Base-by-base conservation (phyloP, 805 yeast species). In the Pichia membranifaciens region DNA sequence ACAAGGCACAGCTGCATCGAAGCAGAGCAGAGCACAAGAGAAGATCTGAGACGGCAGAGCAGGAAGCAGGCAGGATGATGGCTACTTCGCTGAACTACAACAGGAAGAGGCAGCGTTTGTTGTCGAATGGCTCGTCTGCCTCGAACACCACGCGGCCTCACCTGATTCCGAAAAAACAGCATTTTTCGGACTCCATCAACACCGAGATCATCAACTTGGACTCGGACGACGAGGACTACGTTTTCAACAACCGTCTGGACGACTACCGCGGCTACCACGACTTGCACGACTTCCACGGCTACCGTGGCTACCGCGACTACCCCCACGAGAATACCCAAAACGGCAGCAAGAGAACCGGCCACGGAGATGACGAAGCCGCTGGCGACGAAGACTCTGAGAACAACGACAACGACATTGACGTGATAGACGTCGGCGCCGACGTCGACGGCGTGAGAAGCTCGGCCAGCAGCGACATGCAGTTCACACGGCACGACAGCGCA, bases 181-280 rank as follows among this genome's bases (percentile, higher is more conserved):
- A 48, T 20, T 44, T 21, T 16, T 35, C 41, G 18, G 36, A 48
- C 32, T 18, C 37, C 13, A 20, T 44, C 12, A 48, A 45, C 31
- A 45, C 18, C 36, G 69, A 69, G 50, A 60, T 70, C 3, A 63
- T 70, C 31, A 61, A 67, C 34, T 51, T 71, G 40, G 75, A 69
- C 44, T 71, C 75, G 0, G 76, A 71, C 41, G 68, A 69, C 22
- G 73, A 69, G 16, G 64, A 64, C 22, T 65, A 66, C 44, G 53
- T 55, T 28, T 62, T 62, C 42, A 57, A 56, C 35, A 56, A 59
- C 31, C 52, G 48, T 41, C 18, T 36, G 32, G 23, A 13, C 32
- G 25, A 41, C n/a, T 13, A 45, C 9, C 43, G 47, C 21, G 34
- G 47, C 16, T 29, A 43, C 36, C 36, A 33, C 20, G 36, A 33